Conservation (phyloP, 2,329 filamentous ascomycete genomes). For the Nemania sp. region DNA sequence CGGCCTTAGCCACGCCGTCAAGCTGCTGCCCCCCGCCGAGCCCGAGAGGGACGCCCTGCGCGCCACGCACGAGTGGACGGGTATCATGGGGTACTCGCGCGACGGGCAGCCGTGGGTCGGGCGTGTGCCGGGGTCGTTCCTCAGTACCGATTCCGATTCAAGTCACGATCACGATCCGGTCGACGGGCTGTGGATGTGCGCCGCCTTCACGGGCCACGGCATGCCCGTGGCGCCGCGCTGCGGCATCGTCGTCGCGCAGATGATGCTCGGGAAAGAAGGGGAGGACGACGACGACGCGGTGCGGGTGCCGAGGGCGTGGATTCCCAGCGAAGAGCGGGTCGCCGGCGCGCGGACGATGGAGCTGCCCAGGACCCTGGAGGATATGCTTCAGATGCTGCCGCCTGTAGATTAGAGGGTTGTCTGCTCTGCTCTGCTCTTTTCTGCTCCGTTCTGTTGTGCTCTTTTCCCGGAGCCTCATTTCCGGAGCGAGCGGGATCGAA, state of each 20-base stretch:
- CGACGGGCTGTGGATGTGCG: slow-evolving; percentile 64
- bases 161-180: background rate
- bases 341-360: slow-evolving; percentile 11
- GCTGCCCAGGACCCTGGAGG: slow-evolving; percentile 17
- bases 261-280: slow-evolving; percentile 48
- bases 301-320: slow-evolving; percentile 17
- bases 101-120: slow-evolving; percentile 75
- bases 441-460: background rate
- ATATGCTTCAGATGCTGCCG: slow-evolving; percentile 13
- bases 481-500: background rate
- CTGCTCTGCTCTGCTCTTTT: background rate
- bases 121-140: slow-evolving; percentile 56
- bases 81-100: slow-evolving; percentile 76
- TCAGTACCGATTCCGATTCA: slow-evolving; percentile 39
- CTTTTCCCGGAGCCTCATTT: background rate
- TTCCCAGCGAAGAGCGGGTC: slow-evolving; percentile 16
- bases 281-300: background rate
- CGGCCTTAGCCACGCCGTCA: slow-evolving; percentile 48
- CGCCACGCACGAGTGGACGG: slow-evolving; percentile 72
- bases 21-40: slow-evolving; percentile 39
- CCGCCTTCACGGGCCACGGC: slow-evolving; percentile 74
- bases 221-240: slow-evolving; percentile 75
- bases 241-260: slow-evolving; percentile 64
- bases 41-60: slow-evolving; percentile 46
- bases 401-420: background rate